phyloP scores from a whole-genome alignment of 73 alveolate species.

The Paramecium bursaria region DNA sequence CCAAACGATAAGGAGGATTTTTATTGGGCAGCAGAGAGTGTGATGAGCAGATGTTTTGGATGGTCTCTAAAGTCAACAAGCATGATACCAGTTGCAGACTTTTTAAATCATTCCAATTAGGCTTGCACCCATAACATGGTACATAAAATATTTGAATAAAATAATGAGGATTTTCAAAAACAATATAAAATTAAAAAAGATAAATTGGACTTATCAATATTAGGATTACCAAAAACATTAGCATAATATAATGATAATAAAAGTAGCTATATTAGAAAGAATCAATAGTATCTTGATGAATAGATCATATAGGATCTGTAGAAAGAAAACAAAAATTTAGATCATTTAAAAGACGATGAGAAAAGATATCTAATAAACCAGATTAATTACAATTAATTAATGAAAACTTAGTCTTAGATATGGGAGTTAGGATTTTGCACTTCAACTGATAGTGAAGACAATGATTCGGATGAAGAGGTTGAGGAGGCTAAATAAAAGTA shows the following conservation, averaged over 20 bases:
- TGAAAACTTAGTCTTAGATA: background rate
- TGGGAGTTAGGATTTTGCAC: constrained; percentile 59
- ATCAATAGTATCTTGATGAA: constrained; percentile 4
- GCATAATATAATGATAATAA: background rate
- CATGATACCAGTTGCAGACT: constrained; percentile 51
- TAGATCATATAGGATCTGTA: no score
- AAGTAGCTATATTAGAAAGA: background rate
- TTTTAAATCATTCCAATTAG: constrained; percentile 34
- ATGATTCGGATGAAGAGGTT: constrained; percentile 56
- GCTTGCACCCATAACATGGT: constrained; percentile 53
- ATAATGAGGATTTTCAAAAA: background rate
- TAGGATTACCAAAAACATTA: background rate
- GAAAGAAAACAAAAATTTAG: constrained; percentile 29
- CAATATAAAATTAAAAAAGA: constrained; percentile 1
- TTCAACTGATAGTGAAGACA: constrained; percentile 56
- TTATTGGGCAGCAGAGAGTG: constrained; percentile 63
- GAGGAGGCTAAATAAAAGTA: constrained; percentile 11
- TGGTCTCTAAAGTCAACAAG: constrained; percentile 56
- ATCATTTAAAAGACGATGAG: background rate
- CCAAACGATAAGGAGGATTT: constrained; percentile 35
- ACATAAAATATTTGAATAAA: background rate
- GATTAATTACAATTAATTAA: constrained; percentile 21
- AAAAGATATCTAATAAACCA: constrained; percentile 20
- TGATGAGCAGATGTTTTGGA: constrained; percentile 62
- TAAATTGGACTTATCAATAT: background rate